A percentile compares a stretch with the other conserved stretches of the same genome.
phyloP scores from a whole-genome alignment of 176 grass and related monocot genomes.

The Paspalum notatum region DNA sequence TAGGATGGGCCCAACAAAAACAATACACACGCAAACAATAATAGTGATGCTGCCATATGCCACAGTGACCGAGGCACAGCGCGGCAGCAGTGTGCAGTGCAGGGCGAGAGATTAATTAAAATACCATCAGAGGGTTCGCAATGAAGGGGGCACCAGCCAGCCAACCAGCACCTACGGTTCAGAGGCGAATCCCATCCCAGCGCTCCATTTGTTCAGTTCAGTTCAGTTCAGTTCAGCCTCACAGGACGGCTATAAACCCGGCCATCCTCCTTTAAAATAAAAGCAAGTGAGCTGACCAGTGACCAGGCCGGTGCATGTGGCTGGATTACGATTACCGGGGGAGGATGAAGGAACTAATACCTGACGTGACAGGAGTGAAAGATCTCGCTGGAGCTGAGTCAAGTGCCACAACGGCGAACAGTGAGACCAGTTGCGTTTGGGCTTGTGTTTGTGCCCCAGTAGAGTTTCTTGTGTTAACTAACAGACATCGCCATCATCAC shows the following conservation, averaged over 20 bases:
- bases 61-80: background rate
- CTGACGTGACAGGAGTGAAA: constrained; percentile 15
- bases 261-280: background rate
- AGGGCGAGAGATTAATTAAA: constrained; percentile 10
- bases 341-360: background rate
- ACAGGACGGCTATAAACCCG: background rate
- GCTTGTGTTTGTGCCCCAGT: background rate
- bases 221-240: background rate
- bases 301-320: background rate
- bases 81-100: background rate
- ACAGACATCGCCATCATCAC: background rate
- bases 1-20: constrained; percentile 7
- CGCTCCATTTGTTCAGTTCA: background rate
- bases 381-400: constrained; percentile 19
- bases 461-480: background rate
- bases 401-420: constrained; percentile 14
- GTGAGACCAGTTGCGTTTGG: background rate
- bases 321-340: background rate
- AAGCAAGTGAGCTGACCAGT: background rate
- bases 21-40: background rate
- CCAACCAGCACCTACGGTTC: too few relatives aligned
- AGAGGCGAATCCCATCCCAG: too few relatives aligned
- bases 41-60: background rate
- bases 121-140: constrained; percentile 13
- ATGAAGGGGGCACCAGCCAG: constrained; percentile 20